A percentile compares a stretch with the other conserved stretches of the same genome.
Evolutionary conservation across 164 flowering plant species (phyloP).

Genomic region (Magnolia sinica): DNA sequence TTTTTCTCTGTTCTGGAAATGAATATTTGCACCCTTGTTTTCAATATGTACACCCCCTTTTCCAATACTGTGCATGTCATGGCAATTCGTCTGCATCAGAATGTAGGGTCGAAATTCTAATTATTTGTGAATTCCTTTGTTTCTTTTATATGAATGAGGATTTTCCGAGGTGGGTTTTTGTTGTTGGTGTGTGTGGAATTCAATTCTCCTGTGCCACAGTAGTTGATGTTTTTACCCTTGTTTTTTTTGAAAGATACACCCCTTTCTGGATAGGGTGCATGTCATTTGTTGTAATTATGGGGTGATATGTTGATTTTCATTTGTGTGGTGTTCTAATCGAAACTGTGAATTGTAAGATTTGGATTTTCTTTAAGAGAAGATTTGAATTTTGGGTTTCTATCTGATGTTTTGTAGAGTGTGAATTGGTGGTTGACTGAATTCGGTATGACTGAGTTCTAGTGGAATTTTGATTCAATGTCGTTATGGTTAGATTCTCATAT

Average conservation of each 20-base stretch:
- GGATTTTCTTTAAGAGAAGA: not conserved
- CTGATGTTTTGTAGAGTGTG: too few species aligned
- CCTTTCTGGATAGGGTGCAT: too few species aligned
- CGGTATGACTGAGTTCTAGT: too few species aligned
- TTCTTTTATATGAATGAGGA: not conserved
- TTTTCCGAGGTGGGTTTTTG: not conserved
- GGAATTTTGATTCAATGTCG: too few species aligned
- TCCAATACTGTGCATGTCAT: too few species aligned
- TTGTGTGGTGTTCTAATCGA: not conserved
- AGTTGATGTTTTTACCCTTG: too few species aligned
- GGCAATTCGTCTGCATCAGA: too few species aligned
- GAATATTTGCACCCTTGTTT: too few species aligned
- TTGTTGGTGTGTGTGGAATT: not conserved
- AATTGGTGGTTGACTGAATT: too few species aligned
- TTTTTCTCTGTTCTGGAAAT: not conserved
- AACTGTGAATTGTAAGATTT: not conserved
- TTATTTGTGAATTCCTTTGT: not conserved
- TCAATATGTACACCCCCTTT: not conserved
- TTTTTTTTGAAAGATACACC: too few species aligned
- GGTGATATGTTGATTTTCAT: not conserved
- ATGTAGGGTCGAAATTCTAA: too few species aligned
- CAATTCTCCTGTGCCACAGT: too few species aligned
- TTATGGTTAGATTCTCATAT: not conserved
- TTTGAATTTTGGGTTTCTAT: not conserved
- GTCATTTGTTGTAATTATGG: not conserved